Evolutionary conservation across 192 early-diverging fungal species (phyloP), one percentile per base, ranked within the genome.

Genomic region (Coemansia sp.): DNA sequence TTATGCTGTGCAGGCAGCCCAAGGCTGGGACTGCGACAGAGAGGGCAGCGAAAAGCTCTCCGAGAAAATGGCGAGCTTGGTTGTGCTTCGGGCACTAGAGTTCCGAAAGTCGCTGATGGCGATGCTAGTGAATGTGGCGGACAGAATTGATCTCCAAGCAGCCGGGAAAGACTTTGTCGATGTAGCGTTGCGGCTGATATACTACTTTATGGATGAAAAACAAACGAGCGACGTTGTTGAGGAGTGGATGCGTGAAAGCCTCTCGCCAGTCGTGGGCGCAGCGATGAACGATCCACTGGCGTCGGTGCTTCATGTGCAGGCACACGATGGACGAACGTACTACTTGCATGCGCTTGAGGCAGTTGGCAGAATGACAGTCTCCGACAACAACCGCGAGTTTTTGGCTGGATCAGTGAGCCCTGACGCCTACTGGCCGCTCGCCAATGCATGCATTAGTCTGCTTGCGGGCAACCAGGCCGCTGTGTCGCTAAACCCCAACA

Each of bases 321-420:
- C 71, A 10, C 58, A 64, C 7, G 70, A 77, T 35, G 71, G 69
- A 8, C 69, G 62, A 18, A 55, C 56, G 20, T 76, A 76, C 56
- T 76, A 70, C 49, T 48, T 81, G 59, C 65, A 68, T 49, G 74
- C 79, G 15, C 59, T 82, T 59, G 79, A 82, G 43, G 70, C 68
- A 0, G 49, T 59, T 2, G 79, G 62, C 13, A 70, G 73, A 20
- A 45, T 82, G 63, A 64, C 70, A 8, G 59, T 72, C 7, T 53
- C 67, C 1, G 68, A 70, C 49, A 33, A 39, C 15, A 76, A 76
- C 53, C 74, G 74, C 18, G 48, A 59, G 29, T 46, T 40, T 3
- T 30, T 79, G 25, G 69, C 52, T 0, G 40, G 49, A 55, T 35
- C 55, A 1, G 33, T 52, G 21, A 62, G 40, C 29, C 62, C 61